Evolutionary conservation across 2,329 filamentous ascomycete genomes (phyloP), one percentile per base, ranked within the genome.

Genomic region (Bipolaris sorokiniana): DNA sequence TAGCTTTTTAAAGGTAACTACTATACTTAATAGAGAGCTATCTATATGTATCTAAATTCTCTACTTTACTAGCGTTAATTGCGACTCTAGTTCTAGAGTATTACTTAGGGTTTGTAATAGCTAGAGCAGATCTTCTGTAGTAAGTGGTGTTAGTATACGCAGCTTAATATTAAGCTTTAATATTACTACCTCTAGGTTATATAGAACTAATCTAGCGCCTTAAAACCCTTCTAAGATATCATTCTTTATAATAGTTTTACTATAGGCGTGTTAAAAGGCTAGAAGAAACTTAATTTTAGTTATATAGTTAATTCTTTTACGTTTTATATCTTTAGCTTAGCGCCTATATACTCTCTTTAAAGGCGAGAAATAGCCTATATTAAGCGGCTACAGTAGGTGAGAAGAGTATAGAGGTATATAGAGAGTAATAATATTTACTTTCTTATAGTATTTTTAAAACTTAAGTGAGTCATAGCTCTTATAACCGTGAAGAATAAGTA

Each of bases 151-250:
- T 49, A 45, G 57, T n/a, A n/a, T n/a, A n/a, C n/a, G n/a, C n/a
- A n/a, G n/a, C n/a, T n/a, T n/a, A n/a, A n/a, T n/a, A n/a, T n/a
- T n/a, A n/a, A n/a, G n/a, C n/a, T n/a, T n/a, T n/a, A n/a, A n/a
- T n/a, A n/a, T n/a, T n/a, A n/a, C n/a, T n/a, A n/a, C n/a, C 37
- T 74, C 58, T 61, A 68, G 68, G 60, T 76, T 48, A 45, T 69
- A 65, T 56, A 67, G 73, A 50, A 74, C 58, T 60, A 77, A 61
- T 18, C 76, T 61, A 65, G 71, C 68, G 56, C 65, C 69, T 65
- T 56, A 46, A 64, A 76, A 76, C 51, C 62, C 59, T 68, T 38
- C 53, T 46, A 58, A 40, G 37, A 71, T 70, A 60, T 76, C 76
- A 51, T 61, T 44, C 44, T 56, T 23, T 50, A 61, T 76, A 48